phyloP scores from a whole-genome alignment of 1,139 yeast species.

The Suhomyces chickasaworum region DNA sequence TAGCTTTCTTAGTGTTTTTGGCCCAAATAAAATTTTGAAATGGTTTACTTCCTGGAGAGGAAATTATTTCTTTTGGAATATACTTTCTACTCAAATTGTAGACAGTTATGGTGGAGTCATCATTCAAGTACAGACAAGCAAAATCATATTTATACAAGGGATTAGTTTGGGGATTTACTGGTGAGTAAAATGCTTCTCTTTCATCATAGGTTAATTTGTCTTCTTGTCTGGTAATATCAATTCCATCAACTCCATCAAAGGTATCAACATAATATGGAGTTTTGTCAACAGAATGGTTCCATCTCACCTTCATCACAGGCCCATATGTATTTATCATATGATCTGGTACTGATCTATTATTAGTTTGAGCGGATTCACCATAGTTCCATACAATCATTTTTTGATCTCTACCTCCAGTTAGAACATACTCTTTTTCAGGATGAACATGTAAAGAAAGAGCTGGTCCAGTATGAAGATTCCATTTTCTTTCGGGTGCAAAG shows the following conservation, averaged over 20 bases:
- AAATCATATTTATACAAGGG: conserved; percentile 56
- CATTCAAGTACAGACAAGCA: conserved; percentile 77
- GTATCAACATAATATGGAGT: conserved; percentile 23
- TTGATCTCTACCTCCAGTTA: conserved; percentile 92
- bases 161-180: conserved; percentile 11
- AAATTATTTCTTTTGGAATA: conserved; percentile 70
- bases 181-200: conserved; percentile 31
- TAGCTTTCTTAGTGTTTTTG: conserved; percentile 22
- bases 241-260: conserved; percentile 5
- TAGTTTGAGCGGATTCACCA: conserved; percentile 35
- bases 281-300: conserved; percentile 43
- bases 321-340: conserved; percentile 75
- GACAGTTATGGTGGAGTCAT: conserved; percentile 71
- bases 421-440: conserved; percentile 76
- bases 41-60: conserved; percentile 51
- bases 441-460: conserved; percentile 90
- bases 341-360: conserved; percentile 58
- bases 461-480: conserved; percentile 91
- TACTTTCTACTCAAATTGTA: conserved; percentile 75
- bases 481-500: conserved; percentile 61
- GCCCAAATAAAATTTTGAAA: conserved; percentile 51
- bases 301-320: conserved; percentile 70
- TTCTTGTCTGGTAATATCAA: conserved; percentile 13
- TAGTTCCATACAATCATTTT: conserved; percentile 79
- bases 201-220: conserved; percentile 24